These are phyloP conservation scores for Bryum argenteum DNA, from an alignment of 225 moss, liverwort and hornwort genomes.

Conservation along the genomic window DNA sequence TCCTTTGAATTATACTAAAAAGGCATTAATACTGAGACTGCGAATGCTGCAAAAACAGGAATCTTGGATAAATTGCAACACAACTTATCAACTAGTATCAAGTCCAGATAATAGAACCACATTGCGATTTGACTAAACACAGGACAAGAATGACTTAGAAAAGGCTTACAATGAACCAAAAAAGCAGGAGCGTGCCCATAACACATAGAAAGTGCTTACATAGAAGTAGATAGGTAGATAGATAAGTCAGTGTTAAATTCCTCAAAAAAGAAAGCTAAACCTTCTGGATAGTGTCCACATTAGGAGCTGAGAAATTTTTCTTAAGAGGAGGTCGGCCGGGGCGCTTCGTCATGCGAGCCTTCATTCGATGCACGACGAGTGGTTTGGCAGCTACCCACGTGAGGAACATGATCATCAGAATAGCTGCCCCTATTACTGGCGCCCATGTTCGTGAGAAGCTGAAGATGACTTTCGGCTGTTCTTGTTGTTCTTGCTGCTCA, in stretches of 20 bases:
- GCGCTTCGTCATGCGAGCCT: conserved; percentile 49
- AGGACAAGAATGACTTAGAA: neutral
- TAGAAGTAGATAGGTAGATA: neutral
- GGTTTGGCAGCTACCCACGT: conserved; percentile 70
- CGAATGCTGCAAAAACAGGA: no score
- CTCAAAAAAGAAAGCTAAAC: conserved; percentile 24
- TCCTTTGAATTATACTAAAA: no score
- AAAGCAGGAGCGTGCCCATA: neutral
- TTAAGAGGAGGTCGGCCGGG: conserved; percentile 57
- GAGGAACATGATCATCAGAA: conserved; percentile 56
- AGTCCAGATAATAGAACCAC: neutral
- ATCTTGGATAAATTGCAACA: no score
- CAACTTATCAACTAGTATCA: no score
- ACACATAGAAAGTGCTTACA: neutral
- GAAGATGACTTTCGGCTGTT: conserved; percentile 29
- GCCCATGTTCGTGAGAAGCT: conserved; percentile 58
- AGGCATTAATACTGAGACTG: no score
- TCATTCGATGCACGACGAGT: conserved; percentile 56
- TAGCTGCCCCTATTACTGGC: conserved; percentile 60
- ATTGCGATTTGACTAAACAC: neutral
- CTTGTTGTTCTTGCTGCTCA: neutral
- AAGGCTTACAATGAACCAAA: no score
- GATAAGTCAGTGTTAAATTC: conserved; percentile 4
- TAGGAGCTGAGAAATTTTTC: conserved; percentile 43
- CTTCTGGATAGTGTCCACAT: conserved; percentile 35